A percentile compares a stretch with the other conserved stretches of the same genome.
Evolutionary conservation across 192 early-diverging fungal genomes (phyloP).

Genomic region (Powellomyces hirtus): DNA sequence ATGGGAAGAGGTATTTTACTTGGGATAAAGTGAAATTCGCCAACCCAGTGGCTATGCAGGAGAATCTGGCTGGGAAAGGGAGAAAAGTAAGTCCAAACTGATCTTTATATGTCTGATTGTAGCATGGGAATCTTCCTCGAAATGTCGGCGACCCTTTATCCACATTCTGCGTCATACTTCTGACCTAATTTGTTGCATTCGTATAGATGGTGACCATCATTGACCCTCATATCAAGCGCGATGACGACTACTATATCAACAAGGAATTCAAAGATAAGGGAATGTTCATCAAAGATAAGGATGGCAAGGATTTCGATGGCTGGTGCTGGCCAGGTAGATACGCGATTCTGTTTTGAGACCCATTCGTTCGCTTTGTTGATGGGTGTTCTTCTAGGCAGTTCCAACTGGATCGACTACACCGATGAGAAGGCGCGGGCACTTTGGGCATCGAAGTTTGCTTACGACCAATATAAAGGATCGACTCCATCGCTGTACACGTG

Average conservation of each 20-base stretch:
- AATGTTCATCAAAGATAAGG: slow-evolving; percentile 76
- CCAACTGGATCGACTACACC: slow-evolving; percentile 90
- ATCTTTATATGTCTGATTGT: too few species aligned
- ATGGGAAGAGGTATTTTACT: slow-evolving; percentile 96
- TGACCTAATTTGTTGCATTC: too few species aligned
- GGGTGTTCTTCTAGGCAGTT: too few species aligned
- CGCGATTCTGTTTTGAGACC: too few species aligned
- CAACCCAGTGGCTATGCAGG: slow-evolving; percentile 80
- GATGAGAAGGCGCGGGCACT: slow-evolving; percentile 74
- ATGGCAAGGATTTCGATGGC: slow-evolving; percentile 79
- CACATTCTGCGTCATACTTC: not conserved
- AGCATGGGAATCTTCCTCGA: too few species aligned
- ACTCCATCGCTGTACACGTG: slow-evolving; percentile 82
- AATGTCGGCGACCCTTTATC: too few species aligned
- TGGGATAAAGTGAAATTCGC: slow-evolving; percentile 95
- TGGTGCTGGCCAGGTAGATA: slow-evolving; percentile 99
- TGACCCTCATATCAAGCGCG: slow-evolving; percentile 96
- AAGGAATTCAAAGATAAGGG: slow-evolving; percentile 73
- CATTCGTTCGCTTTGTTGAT: too few species aligned
- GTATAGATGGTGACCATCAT: slow-evolving; percentile 92
- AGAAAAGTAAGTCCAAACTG: slow-evolving; percentile 62
- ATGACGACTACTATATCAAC: slow-evolving; percentile 69
- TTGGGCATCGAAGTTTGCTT: slow-evolving; percentile 77
- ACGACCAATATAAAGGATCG: slow-evolving; percentile 80
- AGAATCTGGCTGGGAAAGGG: slow-evolving; percentile 66